A percentile compares a stretch with the other conserved stretches of the same genome.
Conservation (phyloP, 1,139 yeast genomes). For the Scheffersomyces stambukii region DNA sequence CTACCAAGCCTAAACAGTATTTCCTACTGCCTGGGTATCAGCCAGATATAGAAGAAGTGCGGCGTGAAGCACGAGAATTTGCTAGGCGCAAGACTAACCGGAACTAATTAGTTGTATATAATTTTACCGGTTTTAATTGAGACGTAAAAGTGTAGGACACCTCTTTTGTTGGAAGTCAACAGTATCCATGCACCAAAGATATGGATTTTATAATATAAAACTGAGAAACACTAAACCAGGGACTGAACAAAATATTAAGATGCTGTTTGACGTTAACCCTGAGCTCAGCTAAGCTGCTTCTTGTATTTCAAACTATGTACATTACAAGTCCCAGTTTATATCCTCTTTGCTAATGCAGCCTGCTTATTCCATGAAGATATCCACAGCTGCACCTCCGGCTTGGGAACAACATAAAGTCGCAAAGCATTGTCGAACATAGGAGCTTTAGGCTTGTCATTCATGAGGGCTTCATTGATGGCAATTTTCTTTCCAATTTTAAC, state of each 20-base stretch:
- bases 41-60: conserved; percentile 20
- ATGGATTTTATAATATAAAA: background rate
- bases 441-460: conserved; percentile 58
- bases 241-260: conserved; percentile 1
- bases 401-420: conserved; percentile 78
- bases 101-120: background rate
- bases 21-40: conserved; percentile 54
- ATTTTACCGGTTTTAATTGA: no score
- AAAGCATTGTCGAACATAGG: conserved; percentile 78
- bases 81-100: conserved; percentile 51
- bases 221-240: background rate
- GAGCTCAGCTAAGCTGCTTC: conserved; percentile 3
- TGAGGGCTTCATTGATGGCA: conserved; percentile 59
- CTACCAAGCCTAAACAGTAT: conserved; percentile 52
- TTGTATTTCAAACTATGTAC: conserved; percentile 1
- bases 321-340: conserved; percentile 3
- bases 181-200: background rate
- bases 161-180: no score
- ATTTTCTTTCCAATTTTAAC: conserved; percentile 81
- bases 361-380: conserved; percentile 62
- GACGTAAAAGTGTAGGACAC: no score
- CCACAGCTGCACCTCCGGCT: conserved; percentile 63
- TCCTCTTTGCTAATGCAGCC: conserved; percentile 52
- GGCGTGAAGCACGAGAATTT: conserved; percentile 47
- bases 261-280: background rate